Conservation (phyloP, 2,329 filamentous ascomycete genomes). For the Keithomyces neogunnii region DNA sequence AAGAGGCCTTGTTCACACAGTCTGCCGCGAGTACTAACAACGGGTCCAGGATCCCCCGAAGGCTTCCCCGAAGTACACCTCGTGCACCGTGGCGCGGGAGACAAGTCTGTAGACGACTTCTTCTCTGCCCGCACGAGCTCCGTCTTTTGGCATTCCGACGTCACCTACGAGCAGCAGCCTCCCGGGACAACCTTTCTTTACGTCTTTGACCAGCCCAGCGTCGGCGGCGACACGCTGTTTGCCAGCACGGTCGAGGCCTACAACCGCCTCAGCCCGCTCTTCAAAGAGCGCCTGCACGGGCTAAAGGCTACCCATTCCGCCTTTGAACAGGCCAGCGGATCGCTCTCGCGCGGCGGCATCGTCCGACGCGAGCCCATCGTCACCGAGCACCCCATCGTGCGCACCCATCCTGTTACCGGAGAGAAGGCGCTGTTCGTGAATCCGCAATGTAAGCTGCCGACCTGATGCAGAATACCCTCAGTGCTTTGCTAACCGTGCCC, state of each 20-base stretch:
- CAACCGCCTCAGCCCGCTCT: constrained; percentile 53
- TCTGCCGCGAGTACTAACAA: no score
- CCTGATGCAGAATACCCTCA: no score
- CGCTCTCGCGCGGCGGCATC: constrained; percentile 35
- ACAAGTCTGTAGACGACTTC: constrained; percentile 41
- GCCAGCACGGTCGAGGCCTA: constrained; percentile 14
- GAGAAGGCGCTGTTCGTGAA: constrained; percentile 64
- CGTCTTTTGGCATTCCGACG: constrained; percentile 74
- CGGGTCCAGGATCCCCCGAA: constrained; percentile 34
- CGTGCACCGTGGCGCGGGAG: constrained; percentile 50
- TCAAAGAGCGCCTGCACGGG: constrained; percentile 56
- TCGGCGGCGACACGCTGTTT: constrained; percentile 34
- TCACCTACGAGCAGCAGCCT: constrained; percentile 73
- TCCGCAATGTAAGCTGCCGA: constrained; percentile 40
- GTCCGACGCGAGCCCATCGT: constrained; percentile 57
- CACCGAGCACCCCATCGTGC: constrained; percentile 43
- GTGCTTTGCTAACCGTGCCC: neutral
- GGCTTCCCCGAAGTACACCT: constrained; percentile 60
- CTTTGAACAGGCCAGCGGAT: constrained; percentile 35
- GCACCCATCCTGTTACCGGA: constrained; percentile 41
- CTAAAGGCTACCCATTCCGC: constrained; percentile 59
- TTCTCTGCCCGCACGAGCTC: constrained; percentile 50
- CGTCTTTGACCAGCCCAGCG: constrained; percentile 63
- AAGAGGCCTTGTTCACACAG: no score
- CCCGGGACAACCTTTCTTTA: constrained; percentile 80